Base-by-base conservation (phyloP, 2,329 filamentous ascomycete species). In the Cryphonectria carpinicola region DNA sequence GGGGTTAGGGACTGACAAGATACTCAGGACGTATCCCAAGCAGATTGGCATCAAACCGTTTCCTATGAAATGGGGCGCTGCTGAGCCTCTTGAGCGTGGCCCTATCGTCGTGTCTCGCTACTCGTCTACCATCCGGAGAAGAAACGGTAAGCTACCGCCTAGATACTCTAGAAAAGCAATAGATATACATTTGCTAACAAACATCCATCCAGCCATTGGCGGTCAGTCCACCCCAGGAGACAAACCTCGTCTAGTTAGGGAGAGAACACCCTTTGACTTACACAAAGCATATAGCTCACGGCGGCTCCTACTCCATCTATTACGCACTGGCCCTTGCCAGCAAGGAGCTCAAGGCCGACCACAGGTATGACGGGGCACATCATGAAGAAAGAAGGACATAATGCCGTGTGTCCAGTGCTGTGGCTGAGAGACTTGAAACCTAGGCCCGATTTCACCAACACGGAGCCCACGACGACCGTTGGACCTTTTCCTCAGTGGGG, bases 261-360 rank as follows among this genome's bases (percentile, higher is more conserved):
- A 39, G 37, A 39, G 37, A 39, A 7, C 62, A 67, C 39, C 68
- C 22, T 66, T 39, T 66, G 35, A 60, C 43, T 35, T 63, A 32
- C 39, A 70, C n/a, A 58, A n/a, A 68, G 64, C 52, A 76, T 77
- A 72, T 74, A 71, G 76, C 78, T 70, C 77, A 81, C 69, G 95
- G 96, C 74, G 95, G 96, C 70, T 98, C 94, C 5, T 98, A 99
- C 80, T 94, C 93, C 73, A 95, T 98, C 74, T 98, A 98, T 83
- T 94, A 97, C 79, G 95, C 95, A 32, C 87, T 98, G 39, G 95
- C 95, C 17, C 90, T 98, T 74, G 95, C 95, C 32, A 96, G 93
- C 79, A 95, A 95, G 76, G 92, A 98, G 79, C 88, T 98, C 70
- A 89, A 93, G 73, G 86, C 89, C 56, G 91, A 97, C 75, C 95